Percentiles rank a stretch among this genome's conserved stretches.
Evolutionary conservation across 176 grass and related monocot species (phyloP).

Genomic region (Otatea glauca): DNA sequence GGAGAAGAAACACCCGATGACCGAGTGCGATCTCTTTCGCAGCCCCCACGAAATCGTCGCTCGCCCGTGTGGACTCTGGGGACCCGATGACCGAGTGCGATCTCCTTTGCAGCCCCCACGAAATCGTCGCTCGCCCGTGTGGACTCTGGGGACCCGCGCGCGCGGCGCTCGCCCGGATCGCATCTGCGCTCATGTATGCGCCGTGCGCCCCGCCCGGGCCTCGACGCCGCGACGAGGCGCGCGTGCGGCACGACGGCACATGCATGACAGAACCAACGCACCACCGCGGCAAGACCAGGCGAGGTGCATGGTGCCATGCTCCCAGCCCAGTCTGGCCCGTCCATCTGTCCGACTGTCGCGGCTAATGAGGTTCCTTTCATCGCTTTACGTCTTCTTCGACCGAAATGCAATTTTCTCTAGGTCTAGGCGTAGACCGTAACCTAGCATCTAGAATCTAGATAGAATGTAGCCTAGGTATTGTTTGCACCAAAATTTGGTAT

Average conservation of each 20-base stretch:
- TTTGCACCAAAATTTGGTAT: too few species aligned
- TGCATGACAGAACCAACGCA: background rate
- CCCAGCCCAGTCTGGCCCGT: background rate
- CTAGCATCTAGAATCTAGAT: background rate
- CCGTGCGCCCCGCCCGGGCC: constrained; percentile 20
- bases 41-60: background rate
- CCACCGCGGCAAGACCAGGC: background rate
- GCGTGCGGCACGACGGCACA: too few species aligned
- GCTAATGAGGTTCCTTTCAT: background rate
- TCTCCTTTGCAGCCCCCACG: background rate
- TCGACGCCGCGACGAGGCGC: background rate
- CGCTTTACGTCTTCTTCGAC: background rate
- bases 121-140: background rate
- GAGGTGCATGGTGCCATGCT: constrained; percentile 10
- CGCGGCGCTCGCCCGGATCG: background rate
- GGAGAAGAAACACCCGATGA: background rate
- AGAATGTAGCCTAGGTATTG: too few species aligned
- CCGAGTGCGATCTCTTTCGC: background rate
- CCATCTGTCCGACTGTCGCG: background rate
- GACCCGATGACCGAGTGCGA: background rate
- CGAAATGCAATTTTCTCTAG: background rate
- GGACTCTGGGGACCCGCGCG: background rate
- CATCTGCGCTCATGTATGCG: background rate
- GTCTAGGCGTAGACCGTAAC: background rate
- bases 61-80: background rate